A percentile compares a stretch with the other conserved stretches of the same genome.
Evolutionary conservation across 305 asterid species (phyloP).

Genomic region (Rubia balearica): DNA sequence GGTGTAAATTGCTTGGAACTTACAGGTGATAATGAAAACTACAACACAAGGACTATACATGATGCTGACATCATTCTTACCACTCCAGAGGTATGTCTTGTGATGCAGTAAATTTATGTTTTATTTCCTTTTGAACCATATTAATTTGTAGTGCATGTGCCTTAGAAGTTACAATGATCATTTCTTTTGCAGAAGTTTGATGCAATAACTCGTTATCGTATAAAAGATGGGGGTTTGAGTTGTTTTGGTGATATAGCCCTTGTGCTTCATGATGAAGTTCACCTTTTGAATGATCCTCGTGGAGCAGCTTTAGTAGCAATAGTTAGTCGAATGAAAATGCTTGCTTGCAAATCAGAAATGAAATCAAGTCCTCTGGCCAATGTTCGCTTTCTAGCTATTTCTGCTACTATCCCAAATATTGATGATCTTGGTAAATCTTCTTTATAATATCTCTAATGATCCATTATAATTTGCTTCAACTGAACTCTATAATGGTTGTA

Average conservation of each 20-base stretch:
- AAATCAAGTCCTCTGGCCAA: slow-evolving; percentile 67
- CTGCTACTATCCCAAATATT: slow-evolving; percentile 93
- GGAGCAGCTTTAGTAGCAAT: slow-evolving; percentile 97
- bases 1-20: slow-evolving; percentile 85
- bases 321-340: slow-evolving; percentile 91
- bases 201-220: slow-evolving; percentile 88
- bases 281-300: slow-evolving; percentile 89
- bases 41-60: slow-evolving; percentile 56
- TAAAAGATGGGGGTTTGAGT: slow-evolving; percentile 87
- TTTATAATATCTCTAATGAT: not conserved
- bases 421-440: slow-evolving; percentile 61
- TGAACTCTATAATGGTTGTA: slow-evolving; percentile 6
- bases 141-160: slow-evolving; percentile 2
- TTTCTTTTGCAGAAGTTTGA: slow-evolving; percentile 68
- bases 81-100: slow-evolving; percentile 74
- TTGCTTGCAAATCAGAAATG: slow-evolving; percentile 69
- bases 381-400: slow-evolving; percentile 89
- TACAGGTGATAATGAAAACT: slow-evolving; percentile 86
- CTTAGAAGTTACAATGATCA: slow-evolving; percentile 21
- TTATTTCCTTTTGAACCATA: not conserved
- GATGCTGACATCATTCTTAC: slow-evolving; percentile 94
- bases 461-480: not conserved
- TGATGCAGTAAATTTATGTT: slow-evolving; percentile 2
- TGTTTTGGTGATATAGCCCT: slow-evolving; percentile 92
- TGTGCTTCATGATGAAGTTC: slow-evolving; percentile 95